Evolutionary conservation across 371 early-diverging fungal genomes (phyloP).

Genomic region (Phascolomyces articulosus): DNA sequence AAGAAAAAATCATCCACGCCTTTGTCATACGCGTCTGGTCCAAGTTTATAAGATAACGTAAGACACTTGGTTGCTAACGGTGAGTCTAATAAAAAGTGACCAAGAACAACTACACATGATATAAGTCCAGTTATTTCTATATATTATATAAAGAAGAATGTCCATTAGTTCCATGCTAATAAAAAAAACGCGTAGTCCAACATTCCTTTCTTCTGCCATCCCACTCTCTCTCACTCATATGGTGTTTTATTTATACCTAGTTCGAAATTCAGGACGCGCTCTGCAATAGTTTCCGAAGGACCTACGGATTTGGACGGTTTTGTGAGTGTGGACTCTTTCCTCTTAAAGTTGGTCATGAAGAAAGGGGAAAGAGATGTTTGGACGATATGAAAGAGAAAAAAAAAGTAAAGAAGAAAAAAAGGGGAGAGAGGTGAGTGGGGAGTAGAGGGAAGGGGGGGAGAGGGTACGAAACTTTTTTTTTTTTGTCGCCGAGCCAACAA

Average conservation of each 20-base stretch:
- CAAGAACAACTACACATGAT: conserved; percentile 5
- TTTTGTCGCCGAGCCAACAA: neutral
- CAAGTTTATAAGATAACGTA: conserved; percentile 21
- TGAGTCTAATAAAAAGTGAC: conserved; percentile 16
- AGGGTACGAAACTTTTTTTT: neutral
- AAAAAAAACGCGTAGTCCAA: too few species aligned
- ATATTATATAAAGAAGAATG: too few species aligned
- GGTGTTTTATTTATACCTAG: conserved; percentile 11
- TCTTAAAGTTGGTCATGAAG: neutral
- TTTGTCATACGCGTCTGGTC: conserved; percentile 39
- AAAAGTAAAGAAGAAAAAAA: too few species aligned
- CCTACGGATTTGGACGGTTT: neutral
- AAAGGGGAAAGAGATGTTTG: conserved; percentile 3
- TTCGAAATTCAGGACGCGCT: conserved; percentile 17
- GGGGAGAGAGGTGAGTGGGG: neutral
- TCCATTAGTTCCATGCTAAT: too few species aligned
- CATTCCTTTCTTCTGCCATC: neutral
- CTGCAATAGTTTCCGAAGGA: conserved; percentile 10
- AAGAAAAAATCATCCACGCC: conserved; percentile 62
- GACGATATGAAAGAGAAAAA: too few species aligned
- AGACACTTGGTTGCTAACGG: conserved; percentile 22
- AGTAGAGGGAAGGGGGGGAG: neutral
- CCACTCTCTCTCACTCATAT: too few species aligned
- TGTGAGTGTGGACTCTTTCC: conserved; percentile 2
- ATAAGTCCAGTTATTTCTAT: conserved; percentile 26